These are phyloP conservation scores for Ramaria sp. DNA, from an alignment of 768 basidiomycete species.

Conservation along the genomic window DNA sequence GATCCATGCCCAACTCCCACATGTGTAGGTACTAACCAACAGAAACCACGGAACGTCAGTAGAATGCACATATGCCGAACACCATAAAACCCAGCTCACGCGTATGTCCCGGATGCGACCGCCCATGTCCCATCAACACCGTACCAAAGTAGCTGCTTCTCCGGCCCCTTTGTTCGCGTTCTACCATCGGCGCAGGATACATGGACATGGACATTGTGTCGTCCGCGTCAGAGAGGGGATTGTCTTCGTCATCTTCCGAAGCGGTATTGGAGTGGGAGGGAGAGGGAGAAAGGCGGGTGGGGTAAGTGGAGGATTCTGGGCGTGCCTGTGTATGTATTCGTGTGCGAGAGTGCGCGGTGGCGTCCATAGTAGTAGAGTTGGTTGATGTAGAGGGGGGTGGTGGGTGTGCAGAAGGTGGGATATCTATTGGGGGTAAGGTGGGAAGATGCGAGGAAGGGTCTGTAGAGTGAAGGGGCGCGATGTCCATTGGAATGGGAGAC, in stretches of 20 bases:
- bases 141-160: constrained; percentile 75
- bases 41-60: no score
- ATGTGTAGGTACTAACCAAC: no score
- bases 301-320: constrained; percentile 18
- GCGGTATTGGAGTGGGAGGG: constrained; percentile 33
- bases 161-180: constrained; percentile 55
- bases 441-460: constrained; percentile 21
- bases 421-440: constrained; percentile 21
- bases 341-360: constrained; percentile 29
- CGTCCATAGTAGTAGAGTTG: constrained; percentile 26
- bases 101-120: no score
- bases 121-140: constrained; percentile 61
- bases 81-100: no score
- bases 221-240: no score
- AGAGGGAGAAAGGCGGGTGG: constrained; percentile 14
- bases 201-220: no score
- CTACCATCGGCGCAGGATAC: constrained; percentile 67
- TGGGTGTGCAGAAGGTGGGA: constrained; percentile 14
- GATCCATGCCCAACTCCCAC: no score
- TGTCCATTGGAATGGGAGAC: not conserved
- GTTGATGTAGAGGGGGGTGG: constrained; percentile 26
- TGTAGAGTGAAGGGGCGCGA: constrained; percentile 9
- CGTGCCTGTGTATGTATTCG: constrained; percentile 18
- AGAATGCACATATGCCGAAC: no score
- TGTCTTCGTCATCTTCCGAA: constrained; percentile 49